Evolutionary conservation across 768 basidiomycete genomes (phyloP), one percentile per base, ranked within the genome.

Genomic region (Saitozyma sp.): DNA sequence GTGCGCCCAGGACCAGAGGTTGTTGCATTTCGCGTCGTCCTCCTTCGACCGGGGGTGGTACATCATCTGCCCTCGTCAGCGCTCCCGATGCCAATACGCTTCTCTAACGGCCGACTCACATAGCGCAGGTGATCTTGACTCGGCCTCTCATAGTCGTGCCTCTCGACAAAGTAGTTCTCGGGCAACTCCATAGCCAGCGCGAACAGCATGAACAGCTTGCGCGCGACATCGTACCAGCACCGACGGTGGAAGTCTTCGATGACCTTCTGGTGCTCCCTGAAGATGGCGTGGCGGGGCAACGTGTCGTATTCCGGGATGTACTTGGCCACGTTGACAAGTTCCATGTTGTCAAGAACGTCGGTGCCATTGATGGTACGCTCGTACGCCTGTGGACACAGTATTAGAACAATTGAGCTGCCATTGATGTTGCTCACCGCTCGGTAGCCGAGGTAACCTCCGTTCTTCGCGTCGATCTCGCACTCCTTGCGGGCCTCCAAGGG

Each of bases 61-160:
- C 79, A 87, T 87, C 85, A 87, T 87, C 74, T 66, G 39, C n/a
- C 84, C 29, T 29, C n/a, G 13, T 13, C 37, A 13, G 43, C 39
- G 29, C 29, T 29, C 58, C 40, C 13, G n/a, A 20, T 20, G 14
- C 19, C 10, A 10, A 42, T 9, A 29, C 49, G 48, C 29, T 42
- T 19, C 20, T 14, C 42, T 38, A 10, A n/a, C n/a, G n/a, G n/a
- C 17, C 14, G 55, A 50, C 43, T 40, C 20, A 61, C 58, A 13
- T 59, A 80, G 57, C 86, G 82, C 7, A 84, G 67, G 58, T 81
- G 79, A 60, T 81, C 80, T 54, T 80, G 78, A 46, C 73, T 75
- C 6, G 75, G 69, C 45, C 67, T 49, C 45, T 80, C 76, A 57
- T 73, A 70, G 37, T 62, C 61, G 49, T 73, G 71, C 46, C 61